Evolutionary conservation across 2,329 filamentous ascomycete genomes (phyloP), one percentile per base, ranked within the genome.

Genomic region (Didymella keratinophila): DNA sequence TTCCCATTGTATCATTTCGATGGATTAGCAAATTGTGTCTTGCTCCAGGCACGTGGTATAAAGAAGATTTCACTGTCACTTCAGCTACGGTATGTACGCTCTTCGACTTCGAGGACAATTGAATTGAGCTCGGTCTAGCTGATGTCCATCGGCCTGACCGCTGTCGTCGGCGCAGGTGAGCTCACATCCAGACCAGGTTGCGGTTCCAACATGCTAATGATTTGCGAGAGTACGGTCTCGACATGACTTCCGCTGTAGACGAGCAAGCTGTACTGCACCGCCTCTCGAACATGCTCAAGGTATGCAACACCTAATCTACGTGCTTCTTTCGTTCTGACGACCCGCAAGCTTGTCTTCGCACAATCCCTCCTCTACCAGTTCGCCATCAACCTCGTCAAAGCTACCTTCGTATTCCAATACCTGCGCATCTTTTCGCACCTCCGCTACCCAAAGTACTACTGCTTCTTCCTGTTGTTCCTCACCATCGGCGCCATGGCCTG

Each of bases 381-480:
- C 27, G 58, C 67, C 8, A 68, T 71, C 48, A 74, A 76, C 58
- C 52, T 74, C 2, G 64, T 73, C 51, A 77, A 76, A 58, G 54
- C 65, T 1, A 72, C 74, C 2, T 75, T 77, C 48, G 45, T 70
- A 21, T 54, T 70, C 20, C 71, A 76, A 52, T 77, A 76, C 56
- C 42, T 71, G 2, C 66, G 60, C 1, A 54, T 76, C 46, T 75
- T 76, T 54, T 59, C 60, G 12, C 49, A 57, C 2, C 37, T 60
- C 3, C 50, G 20, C 4, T 42, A 50, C 21, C 54, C 66, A 12
- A 52, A 50, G 0, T 56, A 43, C 23, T 28, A 41, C 20, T 73
- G 70, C 57, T 65, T 65, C 16, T 18, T 53, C 2, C 49, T 73
- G 2, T 42, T 73, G 1, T 10, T 69, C 4, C 14, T 70, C 9